Base-by-base conservation (phyloP, 2,329 filamentous ascomycete genomes). In the Calycina herbarum region DNA sequence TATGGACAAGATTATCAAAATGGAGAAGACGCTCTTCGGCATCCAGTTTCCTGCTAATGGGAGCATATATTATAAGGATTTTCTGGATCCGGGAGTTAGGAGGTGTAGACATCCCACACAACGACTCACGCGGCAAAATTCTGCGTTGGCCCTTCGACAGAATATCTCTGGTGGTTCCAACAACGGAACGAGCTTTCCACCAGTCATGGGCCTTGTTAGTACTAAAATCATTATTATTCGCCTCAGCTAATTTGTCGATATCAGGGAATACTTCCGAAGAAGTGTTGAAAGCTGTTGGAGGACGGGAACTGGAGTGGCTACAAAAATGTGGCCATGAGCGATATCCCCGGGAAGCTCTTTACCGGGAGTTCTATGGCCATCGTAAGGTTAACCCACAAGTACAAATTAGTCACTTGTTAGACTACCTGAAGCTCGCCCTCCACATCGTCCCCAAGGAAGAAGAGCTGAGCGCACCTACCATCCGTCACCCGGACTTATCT, bases 1-100 rank as follows among this genome's bases (percentile, higher is more conserved):
- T 64, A 61, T 71, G 48, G 45, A 70, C 5, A 68, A 70, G 56
- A 67, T 71, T 57, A 63, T 68, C 42, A 51, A 66, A 62, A 59
- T 70, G 65, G 68, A 71, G 57, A 68, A 61, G 62, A 45, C 57
- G 54, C 62, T 69, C 35, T 71, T 69, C 42, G 58, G 27, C 48
- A 63, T 70, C 45, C 64, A 63, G 33, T 64, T 70, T 63, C 66
- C 68, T 58, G 68, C 64, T 13, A 69, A 51, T 69, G 66, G 69
- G 31, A 69, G 68, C 59, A 57, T 69, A 64, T 71, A 67, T 62
- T 69, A 68, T 51, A 68, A 66, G 65, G 62, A 61, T 63, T 68
- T 60, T 54, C 66, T 71, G 29, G 65, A 63, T 62, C 61, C 66
- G 58, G 60, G 59, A 40, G 35, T 67, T 33, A 68, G 60, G 62